Conservation (phyloP, 208 protist species). For the Leishmania guyanensis region DNA sequence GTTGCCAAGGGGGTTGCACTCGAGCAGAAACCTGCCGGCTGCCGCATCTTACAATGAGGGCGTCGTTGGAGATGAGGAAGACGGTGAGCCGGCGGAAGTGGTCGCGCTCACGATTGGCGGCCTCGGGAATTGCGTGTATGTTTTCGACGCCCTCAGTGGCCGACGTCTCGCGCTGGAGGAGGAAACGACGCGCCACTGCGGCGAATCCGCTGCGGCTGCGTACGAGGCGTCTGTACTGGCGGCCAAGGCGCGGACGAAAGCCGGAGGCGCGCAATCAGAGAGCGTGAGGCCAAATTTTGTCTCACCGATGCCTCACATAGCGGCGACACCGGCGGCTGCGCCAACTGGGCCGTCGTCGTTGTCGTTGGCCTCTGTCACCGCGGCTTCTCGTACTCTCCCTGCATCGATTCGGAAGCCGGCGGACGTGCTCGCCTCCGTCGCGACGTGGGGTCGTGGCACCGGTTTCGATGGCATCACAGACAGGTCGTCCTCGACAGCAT, state of each 20-base stretch:
- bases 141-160: constrained; percentile 71
- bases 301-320: neutral
- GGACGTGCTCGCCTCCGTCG: constrained; percentile 27
- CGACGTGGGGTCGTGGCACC: constrained; percentile 29
- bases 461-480: constrained; percentile 33
- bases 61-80: constrained; percentile 5
- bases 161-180: constrained; percentile 36
- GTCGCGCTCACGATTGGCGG: constrained; percentile 65
- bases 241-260: neutral
- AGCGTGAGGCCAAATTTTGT: neutral
- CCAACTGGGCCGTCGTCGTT: neutral
- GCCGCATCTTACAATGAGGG: neutral
- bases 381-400: neutral
- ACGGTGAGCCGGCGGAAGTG: constrained; percentile 28
- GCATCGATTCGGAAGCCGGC: constrained; percentile 26
- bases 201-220: constrained; percentile 9
- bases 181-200: constrained; percentile 18
- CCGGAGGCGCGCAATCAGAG: neutral
- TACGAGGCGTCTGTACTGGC: constrained; percentile 4
- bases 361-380: neutral
- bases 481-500: constrained; percentile 1
- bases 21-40: neutral
- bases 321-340: neutral
- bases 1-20: neutral
- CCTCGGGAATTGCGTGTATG: constrained; percentile 57